Conservation (phyloP, 495 filamentous ascomycete species). For the Durotheca rogersii region DNA sequence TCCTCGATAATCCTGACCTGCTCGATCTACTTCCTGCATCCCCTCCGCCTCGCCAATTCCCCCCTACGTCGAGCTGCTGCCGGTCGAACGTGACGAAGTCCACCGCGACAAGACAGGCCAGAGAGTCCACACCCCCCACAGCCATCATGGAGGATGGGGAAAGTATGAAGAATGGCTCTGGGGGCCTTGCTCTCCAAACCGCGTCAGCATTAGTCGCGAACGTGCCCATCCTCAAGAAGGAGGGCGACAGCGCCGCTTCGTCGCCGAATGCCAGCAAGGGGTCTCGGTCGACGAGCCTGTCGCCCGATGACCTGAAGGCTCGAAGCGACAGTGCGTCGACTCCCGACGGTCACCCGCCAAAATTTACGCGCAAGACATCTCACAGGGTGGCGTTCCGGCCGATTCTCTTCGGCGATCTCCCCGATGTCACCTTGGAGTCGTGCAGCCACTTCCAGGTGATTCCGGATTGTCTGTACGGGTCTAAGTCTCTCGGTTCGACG, state of each 20-base stretch:
- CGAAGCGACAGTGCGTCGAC: constrained; percentile 44
- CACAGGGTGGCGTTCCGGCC: constrained; percentile 64
- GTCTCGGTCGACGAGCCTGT: constrained; percentile 42
- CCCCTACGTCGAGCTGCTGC: constrained; percentile 3
- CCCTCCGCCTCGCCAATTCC: constrained; percentile 10
- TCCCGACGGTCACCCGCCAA: constrained; percentile 58
- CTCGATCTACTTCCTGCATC: constrained; percentile 8
- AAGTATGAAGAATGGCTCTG: constrained; percentile 36
- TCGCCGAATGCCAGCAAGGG: constrained; percentile 46
- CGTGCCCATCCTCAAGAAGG: constrained; percentile 39
- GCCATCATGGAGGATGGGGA: constrained; percentile 47
- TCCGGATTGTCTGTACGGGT: constrained; percentile 78
- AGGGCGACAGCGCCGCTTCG: constrained; percentile 36
- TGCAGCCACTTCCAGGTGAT: constrained; percentile 77
- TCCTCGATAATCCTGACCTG: constrained; percentile 2
- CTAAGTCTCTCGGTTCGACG: constrained; percentile 84
- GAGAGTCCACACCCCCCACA: constrained; percentile 1
- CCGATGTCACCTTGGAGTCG: constrained; percentile 74
- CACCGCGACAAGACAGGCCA: constrained; percentile 8
- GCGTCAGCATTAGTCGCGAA: constrained; percentile 32
- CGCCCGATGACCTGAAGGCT: constrained; percentile 47
- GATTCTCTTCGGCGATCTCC: constrained; percentile 67
- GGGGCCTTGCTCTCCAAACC: constrained; percentile 36
- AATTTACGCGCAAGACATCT: constrained; percentile 71
- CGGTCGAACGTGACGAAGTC: background rate